Evolutionary conservation across 352 stramenopile species (phyloP).

Genomic region (Pythium dissimile): DNA sequence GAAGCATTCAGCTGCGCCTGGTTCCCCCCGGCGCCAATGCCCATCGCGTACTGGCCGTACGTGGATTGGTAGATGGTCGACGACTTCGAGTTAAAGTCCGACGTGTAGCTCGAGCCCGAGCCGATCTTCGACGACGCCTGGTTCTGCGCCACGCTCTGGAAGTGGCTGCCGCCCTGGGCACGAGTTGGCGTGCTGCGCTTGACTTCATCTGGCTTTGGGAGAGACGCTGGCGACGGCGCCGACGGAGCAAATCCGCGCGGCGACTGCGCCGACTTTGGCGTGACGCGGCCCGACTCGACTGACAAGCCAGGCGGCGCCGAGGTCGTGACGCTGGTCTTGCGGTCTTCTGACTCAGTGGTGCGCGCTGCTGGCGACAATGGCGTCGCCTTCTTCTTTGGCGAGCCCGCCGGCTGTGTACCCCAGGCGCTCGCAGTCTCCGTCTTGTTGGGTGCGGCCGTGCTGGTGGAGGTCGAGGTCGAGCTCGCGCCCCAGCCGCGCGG

Average conservation of each 20-base stretch:
- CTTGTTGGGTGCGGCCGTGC: slow-evolving; percentile 26
- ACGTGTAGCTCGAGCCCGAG: slow-evolving; percentile 40
- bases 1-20: slow-evolving; percentile 29
- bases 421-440: slow-evolving; percentile 52
- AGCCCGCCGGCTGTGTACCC: slow-evolving; percentile 35
- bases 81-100: slow-evolving; percentile 51
- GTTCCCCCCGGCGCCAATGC: slow-evolving; percentile 42
- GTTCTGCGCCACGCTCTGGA: slow-evolving; percentile 29
- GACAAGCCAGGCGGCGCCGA: slow-evolving; percentile 67
- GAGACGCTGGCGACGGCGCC: slow-evolving; percentile 76
- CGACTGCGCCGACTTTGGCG: slow-evolving; percentile 62
- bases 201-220: slow-evolving; percentile 84
- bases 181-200: slow-evolving; percentile 71
- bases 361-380: slow-evolving; percentile 39
- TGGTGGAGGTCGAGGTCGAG: slow-evolving; percentile 23
- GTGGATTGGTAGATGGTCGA: slow-evolving; percentile 68
- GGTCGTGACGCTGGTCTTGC: slow-evolving; percentile 34
- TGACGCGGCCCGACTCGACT: slow-evolving; percentile 64
- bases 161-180: slow-evolving; percentile 27
- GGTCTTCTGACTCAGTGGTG: slow-evolving; percentile 28
- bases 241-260: slow-evolving; percentile 61
- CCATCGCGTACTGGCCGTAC: slow-evolving; percentile 84
- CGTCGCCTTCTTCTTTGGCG: slow-evolving; percentile 63
- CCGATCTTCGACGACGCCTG: slow-evolving; percentile 57
- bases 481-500: slow-evolving; percentile 57